phyloP scores from a whole-genome alignment of 2,329 filamentous ascomycete species.

The Tolypocladium cylindrosporum region DNA sequence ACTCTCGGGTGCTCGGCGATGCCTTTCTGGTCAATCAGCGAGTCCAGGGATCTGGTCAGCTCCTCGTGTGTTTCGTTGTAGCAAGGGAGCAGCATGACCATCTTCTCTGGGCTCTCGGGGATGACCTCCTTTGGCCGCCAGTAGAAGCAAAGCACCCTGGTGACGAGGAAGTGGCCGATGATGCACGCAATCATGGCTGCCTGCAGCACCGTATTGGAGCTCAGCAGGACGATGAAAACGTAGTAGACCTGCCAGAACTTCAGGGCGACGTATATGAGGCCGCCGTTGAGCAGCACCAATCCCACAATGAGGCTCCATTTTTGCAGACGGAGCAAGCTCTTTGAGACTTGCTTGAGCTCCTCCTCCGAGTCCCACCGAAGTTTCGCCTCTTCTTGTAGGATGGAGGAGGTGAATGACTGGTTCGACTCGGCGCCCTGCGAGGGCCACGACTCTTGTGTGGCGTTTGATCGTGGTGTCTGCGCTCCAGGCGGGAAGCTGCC shows the following conservation, averaged over 20 bases:
- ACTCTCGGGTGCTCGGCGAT: slow-evolving; percentile 29
- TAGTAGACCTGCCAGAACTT: slow-evolving; percentile 30
- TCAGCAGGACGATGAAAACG: slow-evolving; percentile 33
- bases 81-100: slow-evolving; percentile 36
- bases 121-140: slow-evolving; percentile 18
- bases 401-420: slow-evolving; percentile 23
- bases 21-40: slow-evolving; percentile 31
- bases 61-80: slow-evolving; percentile 39
- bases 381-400: slow-evolving; percentile 28
- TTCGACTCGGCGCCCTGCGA: slow-evolving; percentile 22
- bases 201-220: slow-evolving; percentile 33
- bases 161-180: slow-evolving; percentile 19
- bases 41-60: slow-evolving; percentile 32
- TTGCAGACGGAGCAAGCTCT: slow-evolving; percentile 23
- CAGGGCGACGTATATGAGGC: slow-evolving; percentile 25
- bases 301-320: slow-evolving; percentile 29
- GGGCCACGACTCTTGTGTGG: slow-evolving; percentile 20
- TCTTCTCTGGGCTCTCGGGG: slow-evolving; percentile 28
- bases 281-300: slow-evolving; percentile 21
- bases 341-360: slow-evolving; percentile 28
- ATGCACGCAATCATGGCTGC: slow-evolving; percentile 31
- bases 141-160: slow-evolving; percentile 18
- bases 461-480: slow-evolving; percentile 19
- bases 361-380: slow-evolving; percentile 28
- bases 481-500: slow-evolving; percentile 19